phyloP scores from a whole-genome alignment of 2,329 filamentous ascomycete species.

The Helotiales sp. region DNA sequence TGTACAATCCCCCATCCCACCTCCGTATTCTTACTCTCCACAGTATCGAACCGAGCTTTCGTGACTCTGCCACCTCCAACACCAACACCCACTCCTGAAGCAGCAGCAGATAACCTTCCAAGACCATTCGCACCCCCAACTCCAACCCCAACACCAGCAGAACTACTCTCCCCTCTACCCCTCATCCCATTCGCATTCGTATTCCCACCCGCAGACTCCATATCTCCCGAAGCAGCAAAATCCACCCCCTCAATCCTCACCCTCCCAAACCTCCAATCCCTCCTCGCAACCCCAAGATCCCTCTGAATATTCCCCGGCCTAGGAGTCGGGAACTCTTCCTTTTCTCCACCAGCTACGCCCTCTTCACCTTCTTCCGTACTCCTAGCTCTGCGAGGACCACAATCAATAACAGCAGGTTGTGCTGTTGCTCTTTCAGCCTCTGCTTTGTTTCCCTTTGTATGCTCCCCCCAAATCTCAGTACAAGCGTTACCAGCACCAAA shows the following conservation, averaged over 20 bases:
- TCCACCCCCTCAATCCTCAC: constrained; percentile 81
- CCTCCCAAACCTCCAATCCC: constrained; percentile 81
- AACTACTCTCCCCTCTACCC: constrained; percentile 42
- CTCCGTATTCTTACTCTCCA: constrained; percentile 71
- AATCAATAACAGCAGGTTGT: constrained; percentile 29
- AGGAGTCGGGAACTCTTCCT: constrained; percentile 20
- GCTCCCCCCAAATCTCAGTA: no score
- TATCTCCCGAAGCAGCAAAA: constrained; percentile 46
- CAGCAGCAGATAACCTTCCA: constrained; percentile 28
- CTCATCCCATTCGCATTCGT: constrained; percentile 40
- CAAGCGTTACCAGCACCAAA: neutral
- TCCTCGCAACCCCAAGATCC: constrained; percentile 43
- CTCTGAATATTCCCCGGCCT: constrained; percentile 24
- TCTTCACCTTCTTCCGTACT: constrained; percentile 22
- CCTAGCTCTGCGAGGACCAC: constrained; percentile 32
- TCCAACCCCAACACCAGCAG: constrained; percentile 3
- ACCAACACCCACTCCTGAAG: constrained; percentile 61
- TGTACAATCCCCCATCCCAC: constrained; percentile 92
- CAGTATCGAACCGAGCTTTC: constrained; percentile 75
- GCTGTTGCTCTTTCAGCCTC: neutral
- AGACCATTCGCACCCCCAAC: constrained; percentile 26
- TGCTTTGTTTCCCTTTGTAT: no score
- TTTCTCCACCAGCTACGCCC: neutral
- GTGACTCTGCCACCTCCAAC: constrained; percentile 58
- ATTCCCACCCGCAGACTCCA: constrained; percentile 1